Evolutionary conservation across 2,329 filamentous ascomycete genomes (phyloP).

Genomic region (Pseudogymnoascus sp.): DNA sequence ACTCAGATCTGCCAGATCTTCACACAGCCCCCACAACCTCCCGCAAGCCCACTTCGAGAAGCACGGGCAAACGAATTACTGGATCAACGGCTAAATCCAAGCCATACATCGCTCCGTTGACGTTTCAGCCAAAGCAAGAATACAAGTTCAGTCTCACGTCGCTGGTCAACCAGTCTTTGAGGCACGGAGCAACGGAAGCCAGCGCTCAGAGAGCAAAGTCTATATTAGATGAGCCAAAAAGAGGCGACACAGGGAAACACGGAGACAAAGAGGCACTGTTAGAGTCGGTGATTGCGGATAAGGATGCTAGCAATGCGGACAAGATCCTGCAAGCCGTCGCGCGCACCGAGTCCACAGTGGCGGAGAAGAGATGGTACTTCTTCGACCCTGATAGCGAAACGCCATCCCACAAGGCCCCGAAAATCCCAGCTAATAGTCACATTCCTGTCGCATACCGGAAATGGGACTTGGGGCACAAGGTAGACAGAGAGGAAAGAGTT

Average conservation of each 20-base stretch:
- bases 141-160: constrained; percentile 58
- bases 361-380: constrained; percentile 48
- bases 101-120: constrained; percentile 39
- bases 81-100: constrained; percentile 36
- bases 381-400: constrained; percentile 33
- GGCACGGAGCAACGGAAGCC: constrained; percentile 51
- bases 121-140: constrained; percentile 37
- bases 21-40: constrained; percentile 12
- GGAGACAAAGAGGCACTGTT: constrained; percentile 25
- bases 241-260: constrained; percentile 20
- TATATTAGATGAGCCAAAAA: constrained; percentile 23
- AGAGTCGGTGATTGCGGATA: constrained; percentile 34
- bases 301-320: constrained; percentile 34
- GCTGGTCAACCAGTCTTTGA: constrained; percentile 50
- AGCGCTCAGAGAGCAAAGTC: constrained; percentile 37
- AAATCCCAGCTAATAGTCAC: constrained; percentile 14
- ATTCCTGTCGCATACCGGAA: constrained; percentile 19
- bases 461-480: not conserved
- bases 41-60: not conserved
- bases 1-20: constrained; percentile 8
- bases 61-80: not conserved
- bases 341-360: constrained; percentile 50
- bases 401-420: constrained; percentile 12
- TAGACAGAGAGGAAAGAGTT: not conserved
- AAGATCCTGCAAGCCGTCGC: constrained; percentile 49